These are phyloP conservation scores for Protomyces lactucae-debilis DNA, from an alignment of 1,139 yeast genomes.

Conservation along the genomic window DNA sequence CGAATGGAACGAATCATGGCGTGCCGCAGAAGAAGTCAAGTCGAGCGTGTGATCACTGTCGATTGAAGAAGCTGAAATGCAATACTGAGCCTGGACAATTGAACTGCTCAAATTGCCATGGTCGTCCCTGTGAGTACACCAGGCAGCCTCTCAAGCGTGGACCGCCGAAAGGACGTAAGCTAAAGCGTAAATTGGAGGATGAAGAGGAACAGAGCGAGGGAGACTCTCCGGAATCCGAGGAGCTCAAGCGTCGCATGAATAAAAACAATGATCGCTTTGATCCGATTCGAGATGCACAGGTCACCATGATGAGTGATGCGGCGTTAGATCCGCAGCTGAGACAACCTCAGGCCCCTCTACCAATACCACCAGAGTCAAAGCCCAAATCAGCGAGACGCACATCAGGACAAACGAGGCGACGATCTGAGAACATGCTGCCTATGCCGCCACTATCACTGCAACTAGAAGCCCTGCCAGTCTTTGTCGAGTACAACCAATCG, in stretches of 20 bases:
- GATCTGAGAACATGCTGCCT: not conserved
- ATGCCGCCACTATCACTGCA: not conserved
- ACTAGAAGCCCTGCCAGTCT: not conserved
- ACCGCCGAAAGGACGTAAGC: constrained; percentile 2
- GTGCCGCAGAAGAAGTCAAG: constrained; percentile 1
- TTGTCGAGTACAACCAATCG: constrained; percentile 13
- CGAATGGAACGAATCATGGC: not conserved
- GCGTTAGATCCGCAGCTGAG: not conserved
- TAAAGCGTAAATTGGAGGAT: not conserved
- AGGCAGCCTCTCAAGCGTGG: constrained; percentile 11
- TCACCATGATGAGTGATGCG: not conserved
- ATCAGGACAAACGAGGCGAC: not conserved
- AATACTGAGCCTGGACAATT: not conserved
- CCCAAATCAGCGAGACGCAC: not conserved
- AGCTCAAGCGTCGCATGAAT: not conserved
- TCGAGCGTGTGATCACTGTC: constrained; percentile 16
- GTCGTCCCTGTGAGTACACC: not conserved
- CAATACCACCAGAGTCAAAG: not conserved
- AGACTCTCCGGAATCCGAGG: not conserved
- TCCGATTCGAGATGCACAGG: not conserved
- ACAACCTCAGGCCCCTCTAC: not conserved
- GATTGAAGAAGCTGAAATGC: constrained; percentile 1
- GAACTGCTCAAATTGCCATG: constrained; percentile 2
- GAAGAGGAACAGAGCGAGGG: not conserved
- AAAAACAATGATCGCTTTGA: not conserved